phyloP scores from a whole-genome alignment of 371 early-diverging fungal genomes.

The Sporodiniella umbellata region DNA sequence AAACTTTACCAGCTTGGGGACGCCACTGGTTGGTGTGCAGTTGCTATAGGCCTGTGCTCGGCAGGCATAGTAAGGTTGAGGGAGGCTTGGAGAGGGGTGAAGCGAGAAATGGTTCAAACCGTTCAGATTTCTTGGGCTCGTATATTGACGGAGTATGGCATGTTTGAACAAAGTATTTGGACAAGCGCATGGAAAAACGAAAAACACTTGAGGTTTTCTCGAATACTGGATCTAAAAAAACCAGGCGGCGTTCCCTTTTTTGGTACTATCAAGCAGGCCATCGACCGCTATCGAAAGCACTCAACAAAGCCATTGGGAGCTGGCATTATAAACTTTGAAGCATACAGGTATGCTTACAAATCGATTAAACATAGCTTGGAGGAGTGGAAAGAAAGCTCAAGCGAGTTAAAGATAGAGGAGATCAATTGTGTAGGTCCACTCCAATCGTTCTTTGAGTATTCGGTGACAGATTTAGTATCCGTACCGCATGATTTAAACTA shows the following conservation, averaged over 20 bases:
- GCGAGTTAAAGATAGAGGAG: background rate
- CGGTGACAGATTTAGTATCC: conserved; percentile 33
- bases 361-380: conserved; percentile 25
- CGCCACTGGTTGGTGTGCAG: conserved; percentile 70
- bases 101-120: conserved; percentile 41
- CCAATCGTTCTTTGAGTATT: conserved; percentile 42
- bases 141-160: conserved; percentile 50
- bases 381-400: conserved; percentile 14
- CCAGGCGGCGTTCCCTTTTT: conserved; percentile 28
- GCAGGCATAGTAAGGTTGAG: conserved; percentile 68
- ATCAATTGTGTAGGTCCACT: conserved; percentile 28
- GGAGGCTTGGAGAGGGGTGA: conserved; percentile 74
- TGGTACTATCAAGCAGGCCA: conserved; percentile 39
- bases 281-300: conserved; percentile 33
- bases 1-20: conserved; percentile 59
- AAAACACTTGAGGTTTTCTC: conserved; percentile 1
- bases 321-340: conserved; percentile 37
- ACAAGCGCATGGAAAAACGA: conserved; percentile 25
- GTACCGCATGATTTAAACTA: conserved; percentile 44
- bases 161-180: conserved; percentile 36
- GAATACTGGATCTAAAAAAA: conserved; percentile 2
- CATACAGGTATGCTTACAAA: conserved; percentile 38
- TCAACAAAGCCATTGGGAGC: conserved; percentile 8
- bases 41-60: conserved; percentile 72
- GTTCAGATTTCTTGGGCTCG: conserved; percentile 61